Evolutionary conservation across 2,329 filamentous ascomycete species (phyloP).

Genomic region (Leptographium wingfieldii): DNA sequence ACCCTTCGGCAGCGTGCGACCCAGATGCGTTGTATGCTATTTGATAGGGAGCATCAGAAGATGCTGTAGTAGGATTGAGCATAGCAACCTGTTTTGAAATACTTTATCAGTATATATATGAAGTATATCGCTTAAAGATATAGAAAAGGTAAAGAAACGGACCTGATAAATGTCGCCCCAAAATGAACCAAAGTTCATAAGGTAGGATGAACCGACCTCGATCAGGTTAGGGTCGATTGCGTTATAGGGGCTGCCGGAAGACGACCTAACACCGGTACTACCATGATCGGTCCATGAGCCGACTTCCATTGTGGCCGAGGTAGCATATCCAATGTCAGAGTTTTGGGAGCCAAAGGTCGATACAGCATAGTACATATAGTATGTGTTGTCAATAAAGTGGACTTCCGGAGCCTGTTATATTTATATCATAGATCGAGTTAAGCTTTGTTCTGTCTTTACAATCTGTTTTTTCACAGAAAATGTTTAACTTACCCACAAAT

Average conservation of each 20-base stretch:
- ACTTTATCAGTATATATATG: too few relatives aligned
- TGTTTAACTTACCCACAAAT: constrained; percentile 23
- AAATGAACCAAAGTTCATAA: constrained; percentile 55
- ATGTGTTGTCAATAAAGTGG: constrained; percentile 38
- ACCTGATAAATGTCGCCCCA: constrained; percentile 50
- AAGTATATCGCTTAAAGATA: too few relatives aligned
- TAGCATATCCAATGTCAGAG: constrained; percentile 47
- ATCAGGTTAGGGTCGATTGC: constrained; percentile 48
- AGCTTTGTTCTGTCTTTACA: too few relatives aligned
- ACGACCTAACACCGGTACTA: constrained; percentile 35
- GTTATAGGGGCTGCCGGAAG: constrained; percentile 34
- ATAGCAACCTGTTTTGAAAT: constrained; percentile 21
- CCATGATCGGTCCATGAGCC: constrained; percentile 50
- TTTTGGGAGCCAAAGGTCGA: constrained; percentile 46
- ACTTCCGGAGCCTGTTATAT: constrained; percentile 47
- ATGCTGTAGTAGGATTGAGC: constrained; percentile 18
- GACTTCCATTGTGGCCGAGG: constrained; percentile 32
- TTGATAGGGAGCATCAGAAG: constrained; percentile 22
- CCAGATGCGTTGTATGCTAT: constrained; percentile 18
- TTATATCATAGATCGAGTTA: neutral
- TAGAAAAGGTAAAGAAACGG: too few relatives aligned
- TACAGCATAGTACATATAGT: constrained; percentile 56
- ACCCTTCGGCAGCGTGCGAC: constrained; percentile 36
- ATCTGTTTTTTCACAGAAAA: too few relatives aligned
- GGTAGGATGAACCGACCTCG: constrained; percentile 26